These are phyloP conservation scores for Fraxinus ornus DNA, from an alignment of 305 asterid species.

Conservation along the genomic window DNA sequence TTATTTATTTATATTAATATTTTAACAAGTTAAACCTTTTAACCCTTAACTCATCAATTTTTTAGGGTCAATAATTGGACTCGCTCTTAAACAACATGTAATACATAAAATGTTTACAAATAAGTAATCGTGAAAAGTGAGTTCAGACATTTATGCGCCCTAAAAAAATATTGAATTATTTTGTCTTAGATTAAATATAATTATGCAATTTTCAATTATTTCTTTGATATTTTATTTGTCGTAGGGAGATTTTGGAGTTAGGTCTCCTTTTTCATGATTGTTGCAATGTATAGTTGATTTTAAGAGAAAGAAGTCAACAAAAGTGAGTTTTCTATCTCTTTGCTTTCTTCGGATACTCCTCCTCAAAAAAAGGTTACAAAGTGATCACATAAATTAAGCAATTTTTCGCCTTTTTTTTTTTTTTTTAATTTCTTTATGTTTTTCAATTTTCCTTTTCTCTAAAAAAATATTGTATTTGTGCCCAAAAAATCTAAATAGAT, in stretches of 20 bases:
- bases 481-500: not conserved
- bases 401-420: not conserved
- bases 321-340: constrained; percentile 18
- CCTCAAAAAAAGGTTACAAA: no score
- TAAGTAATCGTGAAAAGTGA: no score
- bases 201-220: not conserved
- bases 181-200: not conserved
- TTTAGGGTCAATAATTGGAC: no score
- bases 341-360: not conserved
- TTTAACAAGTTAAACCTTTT: no score
- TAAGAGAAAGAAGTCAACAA: constrained; percentile 12
- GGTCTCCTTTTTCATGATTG: not conserved
- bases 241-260: not conserved
- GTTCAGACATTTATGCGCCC: no score
- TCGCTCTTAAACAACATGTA: no score
- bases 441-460: not conserved
- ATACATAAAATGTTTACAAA: no score
- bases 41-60: no score
- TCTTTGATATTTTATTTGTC: not conserved
- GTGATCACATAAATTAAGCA: not conserved
- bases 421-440: not conserved
- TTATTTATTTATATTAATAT: no score
- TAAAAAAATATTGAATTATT: not conserved
- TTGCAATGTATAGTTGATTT: not conserved
- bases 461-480: not conserved